Evolutionary conservation across 805 yeast genomes (phyloP).

Genomic region (Suhomyces sp.): DNA sequence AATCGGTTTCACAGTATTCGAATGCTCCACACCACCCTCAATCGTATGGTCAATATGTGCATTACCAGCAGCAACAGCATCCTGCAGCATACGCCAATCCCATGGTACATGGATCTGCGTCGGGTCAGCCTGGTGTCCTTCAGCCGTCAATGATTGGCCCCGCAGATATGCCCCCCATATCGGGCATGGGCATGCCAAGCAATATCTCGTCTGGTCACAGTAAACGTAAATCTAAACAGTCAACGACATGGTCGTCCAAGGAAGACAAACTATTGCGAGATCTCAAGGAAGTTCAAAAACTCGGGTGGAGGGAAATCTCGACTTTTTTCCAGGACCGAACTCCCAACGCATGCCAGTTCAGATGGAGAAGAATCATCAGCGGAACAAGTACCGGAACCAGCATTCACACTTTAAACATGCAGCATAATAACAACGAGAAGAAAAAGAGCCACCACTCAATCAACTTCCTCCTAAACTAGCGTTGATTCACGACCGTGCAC

Average conservation of each 20-base stretch:
- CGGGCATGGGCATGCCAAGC: slow-evolving; percentile 4
- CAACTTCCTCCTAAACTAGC: slow-evolving; percentile 24
- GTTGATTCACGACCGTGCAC: background rate
- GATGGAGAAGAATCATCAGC: slow-evolving; percentile 71
- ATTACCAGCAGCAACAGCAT: slow-evolving; percentile 1
- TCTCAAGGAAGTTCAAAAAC: slow-evolving; percentile 74
- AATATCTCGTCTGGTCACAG: background rate
- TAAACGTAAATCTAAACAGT: slow-evolving; percentile 28
- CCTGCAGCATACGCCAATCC: background rate
- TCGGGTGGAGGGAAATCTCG: slow-evolving; percentile 89
- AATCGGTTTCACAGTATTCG: background rate
- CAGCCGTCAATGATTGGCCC: background rate
- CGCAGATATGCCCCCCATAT: slow-evolving; percentile 1
- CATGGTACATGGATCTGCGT: background rate
- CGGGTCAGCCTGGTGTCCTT: background rate
- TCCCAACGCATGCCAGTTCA: slow-evolving; percentile 57
- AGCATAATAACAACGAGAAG: slow-evolving; percentile 1
- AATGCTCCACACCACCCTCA: background rate
- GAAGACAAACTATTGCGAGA: slow-evolving; percentile 72
- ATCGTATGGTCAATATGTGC: background rate
- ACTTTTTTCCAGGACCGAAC: slow-evolving; percentile 76
- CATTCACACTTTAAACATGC: background rate
- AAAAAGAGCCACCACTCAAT: slow-evolving; percentile 29
- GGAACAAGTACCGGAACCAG: slow-evolving; percentile 21
- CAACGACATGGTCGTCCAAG: slow-evolving; percentile 69